Evolutionary conservation across 2,329 filamentous ascomycete genomes (phyloP), one percentile per base, ranked within the genome.

Genomic region (Incumbomyces lentus): DNA sequence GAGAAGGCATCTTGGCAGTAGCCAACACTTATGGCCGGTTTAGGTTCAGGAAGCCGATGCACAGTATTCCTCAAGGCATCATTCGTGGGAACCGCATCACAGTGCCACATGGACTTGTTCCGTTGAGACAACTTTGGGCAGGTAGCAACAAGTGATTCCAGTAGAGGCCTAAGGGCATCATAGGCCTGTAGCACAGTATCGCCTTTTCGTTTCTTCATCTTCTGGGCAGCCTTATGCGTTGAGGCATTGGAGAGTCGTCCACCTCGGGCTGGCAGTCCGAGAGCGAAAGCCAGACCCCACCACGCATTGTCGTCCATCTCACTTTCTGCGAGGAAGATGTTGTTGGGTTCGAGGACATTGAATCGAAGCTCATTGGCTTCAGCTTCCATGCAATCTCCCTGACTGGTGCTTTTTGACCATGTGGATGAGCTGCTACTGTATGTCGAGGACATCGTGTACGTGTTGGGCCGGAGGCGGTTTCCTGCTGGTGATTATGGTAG

Each of bases 301-400:
- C 52, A 55, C 47, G 46, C 14, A 19, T 54, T 52, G n/a, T 49
- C 49, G 33, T 54, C 49, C 52, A 56, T 52, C 16, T 44, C 40
- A 34, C 44, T 33, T 18, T 53, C 48, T 18, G 49, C 49, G 13
- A 53, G 46, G 10, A 53, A 45, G 30, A 55, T 53, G 38, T 53
- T 43, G 36, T 54, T 52, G 6, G 49, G 48, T 31, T 55, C 49
- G 10, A 53, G 51, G 6, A 47, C 49, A 6, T 50, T 46, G 13
- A 47, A 51, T 13, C 53, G 51, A 38, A 52, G 53, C 6, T 49
- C 46, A 17, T 45, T 17, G 16, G 34, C 12, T 10, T 12, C 12
- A 5, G n/a, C 3, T 14, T 14, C 18, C 22, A 6, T 14, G 3
- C 17, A 10, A 14, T 26, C 31, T 12, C 33, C 19, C 6, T 30